phyloP scores from a whole-genome alignment of 192 early-diverging fungal genomes.

The Spizellomyces punctatus region DNA sequence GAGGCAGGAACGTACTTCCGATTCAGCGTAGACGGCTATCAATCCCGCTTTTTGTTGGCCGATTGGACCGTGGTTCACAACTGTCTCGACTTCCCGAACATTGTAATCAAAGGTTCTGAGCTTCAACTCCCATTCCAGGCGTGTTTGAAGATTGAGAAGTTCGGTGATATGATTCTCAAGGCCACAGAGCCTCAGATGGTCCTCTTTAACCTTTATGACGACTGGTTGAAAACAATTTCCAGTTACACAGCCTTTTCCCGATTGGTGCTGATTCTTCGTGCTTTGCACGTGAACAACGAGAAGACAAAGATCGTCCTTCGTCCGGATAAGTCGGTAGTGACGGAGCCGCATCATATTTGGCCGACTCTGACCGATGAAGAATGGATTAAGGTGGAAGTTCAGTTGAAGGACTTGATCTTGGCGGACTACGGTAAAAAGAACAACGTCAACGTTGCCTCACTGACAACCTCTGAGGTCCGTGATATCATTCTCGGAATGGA shows the following conservation, averaged over 20 bases:
- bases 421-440: constrained; percentile 99
- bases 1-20: not conserved
- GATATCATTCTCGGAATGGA: constrained; percentile 99
- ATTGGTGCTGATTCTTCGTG: constrained; percentile 92
- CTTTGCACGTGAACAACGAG: constrained; percentile 97
- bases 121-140: constrained; percentile 98
- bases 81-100: constrained; percentile 95
- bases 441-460: constrained; percentile 94
- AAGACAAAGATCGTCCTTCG: constrained; percentile 95
- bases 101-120: constrained; percentile 97
- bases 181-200: constrained; percentile 98
- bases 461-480: constrained; percentile 95
- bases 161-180: constrained; percentile 97
- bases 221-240: constrained; percentile 94
- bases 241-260: constrained; percentile 99
- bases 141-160: constrained; percentile 97
- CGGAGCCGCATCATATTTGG: constrained; percentile 98
- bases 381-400: constrained; percentile 95
- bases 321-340: constrained; percentile 90
- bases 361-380: constrained; percentile 95
- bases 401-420: constrained; percentile 95
- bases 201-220: constrained; percentile 81
- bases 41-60: not conserved
- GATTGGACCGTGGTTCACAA: not conserved
- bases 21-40: not conserved